Evolutionary conservation across 306 rosid genomes (phyloP), one percentile per base, ranked within the genome.

Genomic region (Vigna radiata): DNA sequence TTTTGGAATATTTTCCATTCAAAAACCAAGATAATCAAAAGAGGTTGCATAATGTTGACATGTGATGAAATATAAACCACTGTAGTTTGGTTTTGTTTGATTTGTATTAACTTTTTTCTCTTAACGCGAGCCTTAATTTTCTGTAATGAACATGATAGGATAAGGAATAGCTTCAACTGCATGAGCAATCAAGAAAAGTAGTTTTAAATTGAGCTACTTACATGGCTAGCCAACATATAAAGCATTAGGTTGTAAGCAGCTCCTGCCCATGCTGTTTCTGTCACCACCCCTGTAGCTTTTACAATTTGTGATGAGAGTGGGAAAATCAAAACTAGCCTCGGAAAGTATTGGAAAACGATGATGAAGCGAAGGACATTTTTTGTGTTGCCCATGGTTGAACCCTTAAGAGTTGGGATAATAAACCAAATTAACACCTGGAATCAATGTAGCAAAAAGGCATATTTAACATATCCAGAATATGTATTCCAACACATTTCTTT

Each of bases 141-240:
- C 31, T 17, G 50, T 31, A 50, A 64, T 48, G 49, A 62, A 33
- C 72, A 75, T 62, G 52, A 49, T 39, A 23, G 18, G 8, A 33
- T 36, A 44, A 60, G n/a, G 16, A 44, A 44, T 10, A 44, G 49
- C 15, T 44, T 11, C 49, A 12, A 15, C 16, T 10, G 43, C 46
- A 39, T 77, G 49, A 63, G 21, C 60, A 53, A 79, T 39, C 6
- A 73, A 46, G 65, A 21, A 67, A 70, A 78, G 43, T 36, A 64
- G 61, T 71, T 17, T 8, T 21, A 21, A 55, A 4, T 33, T 25
- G 58, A 70, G 58, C 12, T 25, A 77, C 98, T 89, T 81, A 95
- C 99, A 87, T 95, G 99, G 90, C 99, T 95, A 50, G 99, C 99
- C 86, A 95, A 46, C 97, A 95, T 89, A 83, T 92, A 95, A 79